Percentiles rank a stretch among this genome's conserved stretches.
phyloP scores from a whole-genome alignment of 495 filamentous ascomycete genomes.

The Penicillium waksmanii region DNA sequence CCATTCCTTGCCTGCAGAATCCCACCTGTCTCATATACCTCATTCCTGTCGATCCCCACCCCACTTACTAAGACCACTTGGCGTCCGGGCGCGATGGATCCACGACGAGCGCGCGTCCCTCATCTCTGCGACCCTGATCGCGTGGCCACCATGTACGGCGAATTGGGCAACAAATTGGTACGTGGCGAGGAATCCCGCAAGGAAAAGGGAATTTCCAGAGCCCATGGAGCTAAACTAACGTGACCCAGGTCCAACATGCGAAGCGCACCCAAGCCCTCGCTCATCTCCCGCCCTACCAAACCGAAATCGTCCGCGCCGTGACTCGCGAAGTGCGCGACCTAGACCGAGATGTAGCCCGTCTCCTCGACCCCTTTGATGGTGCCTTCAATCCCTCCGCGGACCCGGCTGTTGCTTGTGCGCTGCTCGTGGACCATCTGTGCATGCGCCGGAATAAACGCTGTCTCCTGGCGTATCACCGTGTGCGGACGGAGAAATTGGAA shows the following conservation, averaged over 20 bases:
- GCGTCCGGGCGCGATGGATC: slow-evolving; percentile 28
- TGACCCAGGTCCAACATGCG: slow-evolving; percentile 84
- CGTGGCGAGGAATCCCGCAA: slow-evolving; percentile 15
- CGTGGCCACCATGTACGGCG: slow-evolving; percentile 77
- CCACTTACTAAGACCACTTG: slow-evolving; percentile 35
- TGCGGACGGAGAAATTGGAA: slow-evolving; percentile 87
- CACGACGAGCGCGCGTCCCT: slow-evolving; percentile 24
- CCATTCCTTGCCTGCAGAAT: not conserved
- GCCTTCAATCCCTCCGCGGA: slow-evolving; percentile 85
- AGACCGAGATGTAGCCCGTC: slow-evolving; percentile 80
- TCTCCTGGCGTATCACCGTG: slow-evolving; percentile 90
- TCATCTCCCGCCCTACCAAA: slow-evolving; percentile 90
- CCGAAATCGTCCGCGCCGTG: slow-evolving; percentile 85
- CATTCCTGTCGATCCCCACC: slow-evolving; percentile 14
- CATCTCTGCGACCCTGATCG: slow-evolving; percentile 24
- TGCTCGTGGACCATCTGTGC: slow-evolving; percentile 91
- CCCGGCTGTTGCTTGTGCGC: slow-evolving; percentile 79
- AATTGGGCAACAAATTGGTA: slow-evolving; percentile 84
- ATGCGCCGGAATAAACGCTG: slow-evolving; percentile 98
- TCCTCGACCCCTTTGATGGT: slow-evolving; percentile 80
- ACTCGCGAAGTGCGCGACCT: slow-evolving; percentile 93
- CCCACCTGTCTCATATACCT: slow-evolving; percentile 8
- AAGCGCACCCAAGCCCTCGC: slow-evolving; percentile 90
- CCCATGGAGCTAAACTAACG: too few species aligned
- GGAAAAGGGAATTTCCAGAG: not conserved